A percentile compares a stretch with the other conserved stretches of the same genome.
These are phyloP conservation scores for Peronospora destructor DNA, from an alignment of 352 stramenopile genomes.

Conservation along the genomic window DNA sequence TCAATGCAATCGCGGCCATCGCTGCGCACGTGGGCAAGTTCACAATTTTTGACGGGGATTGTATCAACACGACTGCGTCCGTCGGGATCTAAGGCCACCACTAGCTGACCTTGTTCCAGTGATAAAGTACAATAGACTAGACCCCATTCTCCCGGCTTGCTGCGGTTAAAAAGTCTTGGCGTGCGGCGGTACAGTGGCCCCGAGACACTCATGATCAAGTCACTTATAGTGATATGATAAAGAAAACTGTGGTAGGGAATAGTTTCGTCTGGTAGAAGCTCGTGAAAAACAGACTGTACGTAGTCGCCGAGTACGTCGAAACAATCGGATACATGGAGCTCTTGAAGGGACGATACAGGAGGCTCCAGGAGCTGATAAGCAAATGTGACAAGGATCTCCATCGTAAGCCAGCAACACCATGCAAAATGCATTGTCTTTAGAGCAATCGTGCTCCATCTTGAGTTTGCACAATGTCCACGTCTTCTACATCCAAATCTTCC, in stretches of 20 bases:
- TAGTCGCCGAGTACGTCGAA: slow-evolving; percentile 79
- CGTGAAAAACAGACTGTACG: slow-evolving; percentile 49
- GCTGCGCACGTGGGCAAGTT: slow-evolving; percentile 76
- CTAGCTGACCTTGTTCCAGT: slow-evolving; percentile 54
- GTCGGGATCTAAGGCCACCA: slow-evolving; percentile 57
- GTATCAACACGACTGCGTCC: slow-evolving; percentile 45
- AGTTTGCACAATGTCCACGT: slow-evolving; percentile 55
- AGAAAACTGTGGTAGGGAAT: slow-evolving; percentile 4
- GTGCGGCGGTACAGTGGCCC: slow-evolving; percentile 66
- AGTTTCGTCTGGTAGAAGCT: slow-evolving; percentile 40
- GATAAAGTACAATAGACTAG: slow-evolving; percentile 72
- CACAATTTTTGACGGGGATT: slow-evolving; percentile 55
- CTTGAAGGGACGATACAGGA: slow-evolving; percentile 33
- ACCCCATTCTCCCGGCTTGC: slow-evolving; percentile 69
- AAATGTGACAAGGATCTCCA: slow-evolving; percentile 62
- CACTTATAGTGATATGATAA: slow-evolving; percentile 3
- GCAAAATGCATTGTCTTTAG: slow-evolving; percentile 67
- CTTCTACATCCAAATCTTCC: slow-evolving; percentile 67
- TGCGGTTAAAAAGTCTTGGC: slow-evolving; percentile 62
- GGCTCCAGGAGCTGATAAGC: slow-evolving; percentile 63
- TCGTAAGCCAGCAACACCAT: slow-evolving; percentile 81
- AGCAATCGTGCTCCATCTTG: slow-evolving; percentile 43
- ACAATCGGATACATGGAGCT: slow-evolving; percentile 55
- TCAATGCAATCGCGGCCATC: slow-evolving; percentile 81
- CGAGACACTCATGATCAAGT: slow-evolving; percentile 65